phyloP scores from a whole-genome alignment of 352 stramenopile genomes.

The Globisporangium recalcitrans region DNA sequence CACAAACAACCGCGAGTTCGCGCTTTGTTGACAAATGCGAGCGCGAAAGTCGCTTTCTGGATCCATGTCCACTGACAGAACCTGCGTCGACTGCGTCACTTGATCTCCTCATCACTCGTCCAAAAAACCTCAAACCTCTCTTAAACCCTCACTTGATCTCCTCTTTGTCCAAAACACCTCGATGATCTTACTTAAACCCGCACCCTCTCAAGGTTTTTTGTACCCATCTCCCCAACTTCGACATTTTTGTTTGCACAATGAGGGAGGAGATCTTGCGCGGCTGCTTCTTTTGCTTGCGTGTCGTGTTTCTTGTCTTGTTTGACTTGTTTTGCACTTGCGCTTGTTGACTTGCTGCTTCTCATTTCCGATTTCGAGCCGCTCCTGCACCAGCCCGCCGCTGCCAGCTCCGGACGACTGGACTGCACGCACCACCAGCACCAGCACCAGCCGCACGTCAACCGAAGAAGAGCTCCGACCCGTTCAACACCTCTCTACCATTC shows the following conservation, averaged over 20 bases:
- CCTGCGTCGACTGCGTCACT: slow-evolving; percentile 3
- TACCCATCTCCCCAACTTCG: background rate
- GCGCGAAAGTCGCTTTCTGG: background rate
- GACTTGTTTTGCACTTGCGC: background rate
- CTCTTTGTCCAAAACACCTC: background rate
- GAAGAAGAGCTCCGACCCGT: background rate
- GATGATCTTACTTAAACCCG: background rate
- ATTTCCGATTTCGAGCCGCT: slow-evolving; percentile 8
- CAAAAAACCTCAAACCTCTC: background rate
- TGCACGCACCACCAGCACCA: background rate
- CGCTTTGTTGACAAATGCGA: background rate
- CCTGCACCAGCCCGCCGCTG: background rate
- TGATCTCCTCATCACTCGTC: background rate
- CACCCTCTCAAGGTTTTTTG: background rate
- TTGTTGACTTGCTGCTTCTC: background rate
- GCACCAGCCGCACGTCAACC: background rate
- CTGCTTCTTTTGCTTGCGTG: background rate
- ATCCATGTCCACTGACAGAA: background rate
- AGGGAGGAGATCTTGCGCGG: slow-evolving; percentile 9
- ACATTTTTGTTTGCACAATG: slow-evolving; percentile 7
- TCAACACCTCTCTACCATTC: background rate
- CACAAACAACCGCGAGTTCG: background rate
- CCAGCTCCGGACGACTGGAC: background rate
- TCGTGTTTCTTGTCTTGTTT: background rate
- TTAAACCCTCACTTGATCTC: background rate